phyloP scores from a whole-genome alignment of 2,329 filamentous ascomycete genomes.

The Pezicula rhizophila region DNA sequence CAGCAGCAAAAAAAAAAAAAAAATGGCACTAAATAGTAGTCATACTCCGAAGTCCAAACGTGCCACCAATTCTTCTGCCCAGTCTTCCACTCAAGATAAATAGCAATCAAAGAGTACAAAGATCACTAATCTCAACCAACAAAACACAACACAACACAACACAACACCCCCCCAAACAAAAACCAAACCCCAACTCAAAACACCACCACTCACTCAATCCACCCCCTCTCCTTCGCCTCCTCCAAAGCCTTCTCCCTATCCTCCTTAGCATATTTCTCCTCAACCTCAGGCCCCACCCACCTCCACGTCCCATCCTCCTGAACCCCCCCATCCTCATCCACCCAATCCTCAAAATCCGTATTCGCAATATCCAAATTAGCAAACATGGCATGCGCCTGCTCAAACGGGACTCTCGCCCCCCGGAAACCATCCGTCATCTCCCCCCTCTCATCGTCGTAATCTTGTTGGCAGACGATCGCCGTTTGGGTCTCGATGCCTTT shows the following conservation, averaged over 20 bases:
- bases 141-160: too few relatives aligned
- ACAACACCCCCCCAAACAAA: too few relatives aligned
- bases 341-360: background rate
- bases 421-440: background rate
- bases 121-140: too few relatives aligned
- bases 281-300: background rate
- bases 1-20: too few relatives aligned
- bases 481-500: background rate
- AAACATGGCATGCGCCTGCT: background rate
- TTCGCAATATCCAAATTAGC: background rate
- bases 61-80: too few relatives aligned
- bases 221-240: constrained; percentile 32
- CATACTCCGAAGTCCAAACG: too few relatives aligned
- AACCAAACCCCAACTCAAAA: too few relatives aligned
- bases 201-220: constrained; percentile 14
- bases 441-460: background rate
- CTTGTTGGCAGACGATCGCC: background rate
- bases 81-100: too few relatives aligned
- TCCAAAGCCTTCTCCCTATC: background rate
- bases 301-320: background rate
- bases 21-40: too few relatives aligned
- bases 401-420: background rate
- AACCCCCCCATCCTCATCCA: background rate
- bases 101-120: too few relatives aligned
- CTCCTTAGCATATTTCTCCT: background rate